phyloP scores from a whole-genome alignment of 371 early-diverging fungal genomes.

The Encephalitozoon hellem region DNA sequence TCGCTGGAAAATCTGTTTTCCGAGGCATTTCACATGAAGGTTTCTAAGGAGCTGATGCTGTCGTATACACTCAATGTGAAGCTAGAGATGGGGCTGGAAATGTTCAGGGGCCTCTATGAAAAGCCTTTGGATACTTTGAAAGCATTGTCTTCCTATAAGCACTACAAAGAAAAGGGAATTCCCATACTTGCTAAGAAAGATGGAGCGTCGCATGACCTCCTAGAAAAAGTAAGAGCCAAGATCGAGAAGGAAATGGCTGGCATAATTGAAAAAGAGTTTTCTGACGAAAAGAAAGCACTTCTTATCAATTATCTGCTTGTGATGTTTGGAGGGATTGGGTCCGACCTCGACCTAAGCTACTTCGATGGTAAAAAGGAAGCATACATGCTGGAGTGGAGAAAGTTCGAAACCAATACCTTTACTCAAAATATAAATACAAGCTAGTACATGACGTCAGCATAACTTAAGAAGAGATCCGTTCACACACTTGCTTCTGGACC shows the following conservation, averaged over 20 bases:
- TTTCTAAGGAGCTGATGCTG: neutral
- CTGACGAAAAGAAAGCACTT: neutral
- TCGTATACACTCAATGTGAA: neutral
- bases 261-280: neutral
- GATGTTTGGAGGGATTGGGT: neutral
- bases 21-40: neutral
- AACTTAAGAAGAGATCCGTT: conserved; percentile 5
- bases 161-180: neutral
- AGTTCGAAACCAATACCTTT: neutral
- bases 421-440: neutral
- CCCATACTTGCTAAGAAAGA: neutral
- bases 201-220: neutral
- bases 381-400: neutral
- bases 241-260: neutral
- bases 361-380: neutral
- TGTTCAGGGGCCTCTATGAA: neutral
- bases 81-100: neutral
- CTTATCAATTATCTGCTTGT: neutral
- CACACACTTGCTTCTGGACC: conserved; percentile 29
- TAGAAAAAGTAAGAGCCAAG: neutral
- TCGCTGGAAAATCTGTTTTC: neutral
- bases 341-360: neutral
- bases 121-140: neutral
- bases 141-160: neutral
- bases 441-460: neutral